phyloP scores from a whole-genome alignment of 441 rosid genomes.

The Syzygium malaccense region DNA sequence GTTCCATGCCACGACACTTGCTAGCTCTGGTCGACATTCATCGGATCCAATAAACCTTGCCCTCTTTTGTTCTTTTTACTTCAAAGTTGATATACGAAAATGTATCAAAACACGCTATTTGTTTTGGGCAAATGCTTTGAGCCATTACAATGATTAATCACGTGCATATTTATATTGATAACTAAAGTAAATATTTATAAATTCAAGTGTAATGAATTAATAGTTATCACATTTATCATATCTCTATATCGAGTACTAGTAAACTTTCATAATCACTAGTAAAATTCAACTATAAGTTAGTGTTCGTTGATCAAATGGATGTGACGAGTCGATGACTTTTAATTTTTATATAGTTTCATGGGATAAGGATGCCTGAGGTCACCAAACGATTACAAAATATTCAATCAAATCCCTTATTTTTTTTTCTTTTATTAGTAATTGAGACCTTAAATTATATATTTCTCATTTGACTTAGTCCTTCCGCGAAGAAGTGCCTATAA shows the following conservation, averaged over 20 bases:
- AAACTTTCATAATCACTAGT: background rate
- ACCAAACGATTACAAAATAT: background rate
- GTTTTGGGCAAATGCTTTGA: background rate
- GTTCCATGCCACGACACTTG: background rate
- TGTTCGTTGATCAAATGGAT: background rate
- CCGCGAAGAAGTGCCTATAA: background rate
- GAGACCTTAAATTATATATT: background rate
- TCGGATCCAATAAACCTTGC: fast-evolving
- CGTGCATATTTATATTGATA: no score
- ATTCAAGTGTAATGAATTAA: background rate
- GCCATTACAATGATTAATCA: background rate
- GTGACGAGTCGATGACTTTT: fast-evolving
- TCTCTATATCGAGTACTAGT: background rate
- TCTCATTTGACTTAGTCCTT: background rate
- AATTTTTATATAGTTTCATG: background rate
- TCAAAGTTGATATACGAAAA: background rate
- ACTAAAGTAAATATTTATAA: background rate
- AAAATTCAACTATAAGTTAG: background rate
- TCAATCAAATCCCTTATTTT: background rate
- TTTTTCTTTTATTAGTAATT: background rate
- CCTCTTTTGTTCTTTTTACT: background rate
- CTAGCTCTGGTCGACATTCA: background rate
- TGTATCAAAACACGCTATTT: background rate
- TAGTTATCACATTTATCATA: background rate
- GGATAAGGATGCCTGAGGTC: background rate